Evolutionary conservation across 2,329 filamentous ascomycete species (phyloP), one percentile per base, ranked within the genome.

Genomic region (Claviceps monticola): DNA sequence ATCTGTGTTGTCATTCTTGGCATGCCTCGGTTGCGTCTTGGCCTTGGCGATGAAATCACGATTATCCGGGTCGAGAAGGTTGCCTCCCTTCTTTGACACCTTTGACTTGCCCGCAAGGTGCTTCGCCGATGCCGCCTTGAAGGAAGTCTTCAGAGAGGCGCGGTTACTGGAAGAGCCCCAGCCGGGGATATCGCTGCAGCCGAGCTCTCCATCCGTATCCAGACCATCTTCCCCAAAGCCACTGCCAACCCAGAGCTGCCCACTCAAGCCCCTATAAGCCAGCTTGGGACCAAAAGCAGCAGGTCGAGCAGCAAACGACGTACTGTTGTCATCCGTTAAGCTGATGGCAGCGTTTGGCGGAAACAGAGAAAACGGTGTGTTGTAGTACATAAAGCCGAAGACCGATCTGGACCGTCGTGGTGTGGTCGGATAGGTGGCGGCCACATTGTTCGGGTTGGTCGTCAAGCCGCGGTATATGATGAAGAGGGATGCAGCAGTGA

Each of bases 311-410:
- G 95, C 76, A 70, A 98, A 98, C 59, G 94, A 95, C 13, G 93
- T 98, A 59, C 88, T 95, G 68, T 98, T 98, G 69, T 98, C 93
- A 68, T 97, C 89, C 62, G 90, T 95, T 55, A 98, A 78, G 66
- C 88, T 95, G 65, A 98, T 96, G 61, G 94, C 86, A 47, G 93
- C 93, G 57, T 93, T 95, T 3, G 90, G 90, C 4, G 91, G 90
- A 65, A 98, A 98, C 21, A 98, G 80, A 19, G 88, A 89, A 57
- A 90, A 87, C 1, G 90, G 84, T 5, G 82, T 75, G 54, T 81
- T 82, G 66, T 87, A 86, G 56, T 83, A 83, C 67, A 87, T 81
- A 56, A 87, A 71, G 41, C 65, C 61, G 57, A 65, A 65, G 41
- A 66, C 56, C 6, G 64, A 61, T 45, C 59, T 61, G 45, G 55